These are phyloP conservation scores for Mortierella sp. DNA, from an alignment of 371 early-diverging fungal genomes.

Conservation along the genomic window DNA sequence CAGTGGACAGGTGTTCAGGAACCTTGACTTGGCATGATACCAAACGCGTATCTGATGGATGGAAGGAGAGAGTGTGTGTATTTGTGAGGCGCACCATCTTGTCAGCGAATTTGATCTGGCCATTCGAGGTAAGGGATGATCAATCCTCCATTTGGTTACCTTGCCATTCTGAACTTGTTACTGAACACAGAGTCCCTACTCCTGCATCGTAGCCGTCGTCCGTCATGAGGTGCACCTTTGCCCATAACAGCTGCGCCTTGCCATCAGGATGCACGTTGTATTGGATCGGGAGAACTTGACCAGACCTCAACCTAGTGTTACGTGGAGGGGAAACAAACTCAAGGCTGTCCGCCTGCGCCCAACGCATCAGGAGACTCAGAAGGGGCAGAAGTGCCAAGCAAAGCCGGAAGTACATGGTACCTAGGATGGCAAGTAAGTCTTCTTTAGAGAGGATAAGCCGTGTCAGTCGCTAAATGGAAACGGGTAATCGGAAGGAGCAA, in stretches of 20 bases:
- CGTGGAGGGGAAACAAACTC: constrained; percentile 24
- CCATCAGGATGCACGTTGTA: constrained; percentile 41
- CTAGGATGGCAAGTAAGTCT: too few species aligned
- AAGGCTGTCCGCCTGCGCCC: constrained; percentile 16
- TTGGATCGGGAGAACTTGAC: constrained; percentile 17
- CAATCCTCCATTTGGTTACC: constrained; percentile 6
- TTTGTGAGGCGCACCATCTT: too few species aligned
- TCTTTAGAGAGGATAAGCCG: too few species aligned
- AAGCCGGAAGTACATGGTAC: constrained; percentile 3
- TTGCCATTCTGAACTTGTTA: constrained; percentile 32
- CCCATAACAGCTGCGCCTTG: constrained; percentile 28
- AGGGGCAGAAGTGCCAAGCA: constrained; percentile 1
- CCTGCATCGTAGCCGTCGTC: constrained; percentile 43
- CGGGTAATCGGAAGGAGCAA: too few species aligned
- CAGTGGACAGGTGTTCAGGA: constrained; percentile 18
- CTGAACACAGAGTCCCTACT: constrained; percentile 17
- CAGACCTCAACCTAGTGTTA: constrained; percentile 7
- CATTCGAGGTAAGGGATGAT: too few species aligned
- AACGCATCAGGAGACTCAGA: constrained; percentile 11
- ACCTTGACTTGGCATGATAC: constrained; percentile 17
- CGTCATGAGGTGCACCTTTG: constrained; percentile 38
- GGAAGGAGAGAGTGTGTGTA: too few species aligned
- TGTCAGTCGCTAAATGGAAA: too few species aligned
- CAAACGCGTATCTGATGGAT: constrained; percentile 23
- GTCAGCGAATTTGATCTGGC: too few species aligned